Conservation (phyloP, 768 basidiomycete genomes). For the Phlebiopsis flavidoalba region DNA sequence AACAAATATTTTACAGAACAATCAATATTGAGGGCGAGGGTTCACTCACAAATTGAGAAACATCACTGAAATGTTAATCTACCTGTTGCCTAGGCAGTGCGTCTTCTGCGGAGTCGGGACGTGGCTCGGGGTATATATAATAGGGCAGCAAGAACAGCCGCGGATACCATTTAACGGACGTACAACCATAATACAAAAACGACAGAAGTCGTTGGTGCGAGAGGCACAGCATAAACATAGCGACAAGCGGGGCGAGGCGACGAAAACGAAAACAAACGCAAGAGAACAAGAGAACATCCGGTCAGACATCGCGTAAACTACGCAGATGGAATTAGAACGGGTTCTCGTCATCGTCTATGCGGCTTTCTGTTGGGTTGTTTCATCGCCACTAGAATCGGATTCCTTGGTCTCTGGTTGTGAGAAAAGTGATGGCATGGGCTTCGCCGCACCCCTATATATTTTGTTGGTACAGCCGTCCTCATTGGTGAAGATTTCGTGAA, state of each 20-base stretch:
- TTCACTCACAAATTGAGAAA: neutral
- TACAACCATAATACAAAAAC: constrained; percentile 10
- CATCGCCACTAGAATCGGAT: constrained; percentile 27
- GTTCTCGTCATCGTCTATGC: constrained; percentile 56
- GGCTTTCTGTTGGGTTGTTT: constrained; percentile 21
- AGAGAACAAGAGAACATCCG: neutral
- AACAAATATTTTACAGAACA: neutral
- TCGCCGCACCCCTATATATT: constrained; percentile 41
- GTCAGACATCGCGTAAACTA: neutral
- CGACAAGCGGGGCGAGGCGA: neutral
- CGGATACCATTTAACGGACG: constrained; percentile 1
- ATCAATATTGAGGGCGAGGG: neutral
- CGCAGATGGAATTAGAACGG: constrained; percentile 46
- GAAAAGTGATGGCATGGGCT: constrained; percentile 59
- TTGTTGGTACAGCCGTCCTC: neutral
- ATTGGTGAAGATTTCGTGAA: neutral
- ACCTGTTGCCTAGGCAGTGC: neutral
- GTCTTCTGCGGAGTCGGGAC: neutral
- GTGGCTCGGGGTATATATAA: neutral
- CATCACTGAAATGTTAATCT: neutral
- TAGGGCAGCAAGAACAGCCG: neutral
- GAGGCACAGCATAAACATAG: constrained; percentile 3
- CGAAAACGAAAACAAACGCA: neutral
- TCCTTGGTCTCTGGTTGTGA: constrained; percentile 32
- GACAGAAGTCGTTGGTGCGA: constrained; percentile 7